Evolutionary conservation across 2,329 filamentous ascomycete genomes (phyloP), one percentile per base, ranked within the genome.

Genomic region (Cryoendolithus antarcticus): DNA sequence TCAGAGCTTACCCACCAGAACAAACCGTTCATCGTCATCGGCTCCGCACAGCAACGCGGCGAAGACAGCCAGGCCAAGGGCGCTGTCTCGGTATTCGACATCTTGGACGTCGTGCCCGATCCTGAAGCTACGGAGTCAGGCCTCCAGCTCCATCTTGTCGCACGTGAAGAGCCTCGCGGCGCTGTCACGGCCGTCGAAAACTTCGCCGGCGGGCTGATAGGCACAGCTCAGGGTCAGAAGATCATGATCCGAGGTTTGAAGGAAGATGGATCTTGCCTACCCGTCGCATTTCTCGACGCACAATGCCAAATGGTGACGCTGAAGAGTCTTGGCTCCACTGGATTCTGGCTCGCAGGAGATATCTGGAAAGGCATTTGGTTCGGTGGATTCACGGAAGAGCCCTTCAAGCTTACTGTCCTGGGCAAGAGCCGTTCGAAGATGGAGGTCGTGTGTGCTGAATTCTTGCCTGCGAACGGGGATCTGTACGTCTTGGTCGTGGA

Each of bases 271-370:
- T 86, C 83, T 1, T 72, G 96, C 38, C 69, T 96, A 1, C 91
- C 91, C 0, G 89, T 98, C 3, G 91, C 91, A 0, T 98, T 98
- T 56, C 82, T 98, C 71, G 91, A 98, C 55, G 93, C 95, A 78
- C 91, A 85, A 63, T 93, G 84, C 61, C 91, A 94, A 53, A 85
- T 94, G 9, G 84, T 79, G 2, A 77, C 81, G n/a, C 74, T 86
- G 39, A 91, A 88, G 55, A 84, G 86, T 52, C 70, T 98, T 11
- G 77, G 78, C 3, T 77, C 81, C 1, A 93, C 86, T 0, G 88
- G 89, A 0, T 70, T 98, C 57, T 86, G 84, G 53, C 70, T 94
- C 8, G 78, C 95, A 64, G 83, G 84, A 0, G 91, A 98, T 63
- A 84, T 82, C 1, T 78, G 91, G 57, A 94, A 94, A 64, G 91